phyloP scores from a whole-genome alignment of 148 eudicot species.

The Linanthus parryae region DNA sequence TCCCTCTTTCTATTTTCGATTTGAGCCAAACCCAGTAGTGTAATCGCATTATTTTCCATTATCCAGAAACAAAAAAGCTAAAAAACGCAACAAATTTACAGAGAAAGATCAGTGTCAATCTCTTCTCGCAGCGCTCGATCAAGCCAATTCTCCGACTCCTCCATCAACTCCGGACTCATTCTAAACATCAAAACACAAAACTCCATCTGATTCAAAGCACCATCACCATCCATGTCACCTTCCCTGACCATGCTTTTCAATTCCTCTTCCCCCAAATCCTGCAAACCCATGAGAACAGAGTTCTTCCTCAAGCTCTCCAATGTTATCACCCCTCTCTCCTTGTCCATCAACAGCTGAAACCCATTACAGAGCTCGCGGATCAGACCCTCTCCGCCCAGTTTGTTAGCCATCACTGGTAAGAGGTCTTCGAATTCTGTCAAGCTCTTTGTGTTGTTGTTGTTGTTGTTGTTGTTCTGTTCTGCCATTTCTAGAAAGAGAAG shows the following conservation, averaged over 20 bases:
- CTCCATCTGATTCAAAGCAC: slow-evolving; percentile 30
- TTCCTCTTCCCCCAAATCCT: slow-evolving; percentile 28
- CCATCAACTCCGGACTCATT: slow-evolving; percentile 32
- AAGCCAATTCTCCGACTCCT: slow-evolving; percentile 18
- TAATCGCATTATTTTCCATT: too few relatives aligned
- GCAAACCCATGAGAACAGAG: slow-evolving; percentile 24
- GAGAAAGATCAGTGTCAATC: too few relatives aligned
- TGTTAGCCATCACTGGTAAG: slow-evolving; percentile 26
- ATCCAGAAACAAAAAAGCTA: too few relatives aligned
- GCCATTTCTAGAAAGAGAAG: not conserved
- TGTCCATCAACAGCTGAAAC: slow-evolving; percentile 29
- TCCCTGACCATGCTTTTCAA: slow-evolving; percentile 23
- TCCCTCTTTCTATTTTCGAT: too few relatives aligned
- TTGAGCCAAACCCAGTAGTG: too few relatives aligned
- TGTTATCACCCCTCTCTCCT: slow-evolving; percentile 26
- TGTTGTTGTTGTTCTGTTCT: slow-evolving; percentile 1
- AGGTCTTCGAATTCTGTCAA: slow-evolving; percentile 29
- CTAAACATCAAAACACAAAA: slow-evolving; percentile 39
- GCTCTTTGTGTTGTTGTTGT: not conserved
- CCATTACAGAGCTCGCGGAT: slow-evolving; percentile 32
- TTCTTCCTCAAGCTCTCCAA: slow-evolving; percentile 29
- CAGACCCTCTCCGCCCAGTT: slow-evolving; percentile 32
- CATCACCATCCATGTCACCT: slow-evolving; percentile 35
- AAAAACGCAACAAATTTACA: too few relatives aligned
- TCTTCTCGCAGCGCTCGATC: slow-evolving; percentile 13